Base-by-base conservation (phyloP, 176 grass and related monocot species). In the Bromus sterilis region DNA sequence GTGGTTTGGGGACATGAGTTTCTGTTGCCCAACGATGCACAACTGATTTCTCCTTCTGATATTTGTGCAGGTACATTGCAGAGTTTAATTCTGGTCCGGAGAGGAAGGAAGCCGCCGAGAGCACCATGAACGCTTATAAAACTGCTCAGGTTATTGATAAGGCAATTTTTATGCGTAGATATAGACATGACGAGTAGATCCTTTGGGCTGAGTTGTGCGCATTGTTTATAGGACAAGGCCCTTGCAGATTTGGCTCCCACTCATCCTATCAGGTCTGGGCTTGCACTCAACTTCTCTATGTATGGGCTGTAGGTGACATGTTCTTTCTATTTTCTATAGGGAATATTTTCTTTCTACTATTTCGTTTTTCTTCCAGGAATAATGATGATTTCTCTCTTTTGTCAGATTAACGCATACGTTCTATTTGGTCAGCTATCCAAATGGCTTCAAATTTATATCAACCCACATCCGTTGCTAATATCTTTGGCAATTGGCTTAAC, bases 281-380 rank as follows among this genome's bases (percentile, higher is more conserved):
- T 95, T 21, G 87, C 89, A 11, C 89, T 90, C 28, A 90, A 95
- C 81, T 95, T 95, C 78, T 94, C 89, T 5, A 89, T 94, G 36
- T 92, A n/a, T n/a, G n/a, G n/a, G n/a, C n/a, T n/a, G n/a, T n/a
- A n/a, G n/a, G n/a, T n/a, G n/a, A n/a, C n/a, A n/a, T n/a, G n/a
- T n/a, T n/a, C n/a, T n/a, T n/a, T n/a, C n/a, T n/a, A n/a, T n/a
- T n/a, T n/a, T n/a, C n/a, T n/a, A n/a, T n/a, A n/a, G n/a, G n/a
- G n/a, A n/a, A n/a, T n/a, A n/a, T n/a, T n/a, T n/a, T n/a, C n/a
- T n/a, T n/a, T n/a, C n/a, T n/a, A n/a, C n/a, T n/a, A n/a, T n/a
- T n/a, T n/a, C n/a, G n/a, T n/a, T n/a, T n/a, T n/a, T n/a, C n/a
- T n/a, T n/a, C n/a, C n/a, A n/a, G n/a, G n/a, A n/a, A n/a, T n/a